These are phyloP conservation scores for Eucalyptus urophylla DNA, from an alignment of 345 rosid genomes.

Conservation along the genomic window DNA sequence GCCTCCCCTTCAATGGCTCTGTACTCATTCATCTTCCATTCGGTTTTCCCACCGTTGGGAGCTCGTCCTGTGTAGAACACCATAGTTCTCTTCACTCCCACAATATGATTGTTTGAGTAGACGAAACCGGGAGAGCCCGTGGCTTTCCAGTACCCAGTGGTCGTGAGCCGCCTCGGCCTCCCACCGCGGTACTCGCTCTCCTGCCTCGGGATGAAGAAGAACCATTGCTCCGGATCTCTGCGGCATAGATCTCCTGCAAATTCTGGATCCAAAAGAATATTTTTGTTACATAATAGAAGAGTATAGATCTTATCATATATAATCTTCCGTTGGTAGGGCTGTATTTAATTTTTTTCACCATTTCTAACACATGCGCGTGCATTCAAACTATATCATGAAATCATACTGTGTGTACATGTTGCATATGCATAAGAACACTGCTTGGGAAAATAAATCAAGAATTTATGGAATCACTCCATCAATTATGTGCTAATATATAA, in stretches of 20 bases:
- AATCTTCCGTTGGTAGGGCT: neutral
- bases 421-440: neutral
- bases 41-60: constrained; percentile 27
- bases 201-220: constrained; percentile 33
- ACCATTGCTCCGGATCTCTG: constrained; percentile 34
- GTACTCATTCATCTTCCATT: constrained; percentile 44
- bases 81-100: constrained; percentile 37
- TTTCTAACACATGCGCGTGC: neutral
- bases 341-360: neutral
- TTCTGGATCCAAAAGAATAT: constrained; percentile 4
- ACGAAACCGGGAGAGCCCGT: constrained; percentile 29
- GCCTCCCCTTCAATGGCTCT: constrained; percentile 9
- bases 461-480: neutral
- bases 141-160: constrained; percentile 34
- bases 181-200: constrained; percentile 33
- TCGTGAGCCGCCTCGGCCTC: constrained; percentile 26
- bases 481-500: neutral
- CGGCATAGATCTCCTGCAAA: constrained; percentile 9
- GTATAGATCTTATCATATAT: neutral
- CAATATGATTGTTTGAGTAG: constrained; percentile 9
- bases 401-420: neutral
- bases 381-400: neutral
- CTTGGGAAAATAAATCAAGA: neutral
- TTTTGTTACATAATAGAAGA: neutral
- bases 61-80: constrained; percentile 38